Conservation (phyloP, 192 early-diverging fungal species). For the Anaeromyces robustus region DNA sequence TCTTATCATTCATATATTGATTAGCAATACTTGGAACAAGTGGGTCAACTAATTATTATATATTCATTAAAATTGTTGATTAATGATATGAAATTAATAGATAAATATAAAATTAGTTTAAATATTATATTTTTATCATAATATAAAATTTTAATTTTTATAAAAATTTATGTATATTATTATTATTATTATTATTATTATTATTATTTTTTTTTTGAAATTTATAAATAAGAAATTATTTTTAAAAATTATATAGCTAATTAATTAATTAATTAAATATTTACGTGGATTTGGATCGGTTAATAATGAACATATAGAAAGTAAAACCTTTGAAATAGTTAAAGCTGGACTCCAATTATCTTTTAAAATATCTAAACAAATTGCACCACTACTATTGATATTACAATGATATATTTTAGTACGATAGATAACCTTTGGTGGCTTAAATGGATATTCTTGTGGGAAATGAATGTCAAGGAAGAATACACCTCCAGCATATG, state of each 20-base stretch:
- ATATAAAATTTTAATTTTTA: no score
- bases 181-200: no score
- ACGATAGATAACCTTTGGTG: constrained; percentile 79
- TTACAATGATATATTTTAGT: constrained; percentile 97
- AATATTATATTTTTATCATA: no score
- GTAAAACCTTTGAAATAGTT: constrained; percentile 86
- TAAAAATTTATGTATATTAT: no score
- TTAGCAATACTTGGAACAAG: constrained; percentile 80
- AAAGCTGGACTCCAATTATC: constrained; percentile 95
- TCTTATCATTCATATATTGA: constrained; percentile 67
- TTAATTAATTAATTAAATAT: constrained; percentile 4
- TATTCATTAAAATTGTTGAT: no score
- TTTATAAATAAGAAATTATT: neutral
- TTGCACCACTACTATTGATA: constrained; percentile 76
- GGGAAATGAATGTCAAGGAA: constrained; percentile 87
- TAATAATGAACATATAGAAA: constrained; percentile 87
- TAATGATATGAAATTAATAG: no score
- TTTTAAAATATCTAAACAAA: constrained; percentile 91
- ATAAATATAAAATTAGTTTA: no score
- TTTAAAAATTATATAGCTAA: neutral
- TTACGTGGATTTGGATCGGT: constrained; percentile 87
- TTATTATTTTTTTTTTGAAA: no score
- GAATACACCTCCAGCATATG: constrained; percentile 78
- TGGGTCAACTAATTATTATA: constrained; percentile 52
- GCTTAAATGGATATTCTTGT: constrained; percentile 88